Conservation (phyloP, 163 green algal species). For the Trebouxia gelatinosa region DNA sequence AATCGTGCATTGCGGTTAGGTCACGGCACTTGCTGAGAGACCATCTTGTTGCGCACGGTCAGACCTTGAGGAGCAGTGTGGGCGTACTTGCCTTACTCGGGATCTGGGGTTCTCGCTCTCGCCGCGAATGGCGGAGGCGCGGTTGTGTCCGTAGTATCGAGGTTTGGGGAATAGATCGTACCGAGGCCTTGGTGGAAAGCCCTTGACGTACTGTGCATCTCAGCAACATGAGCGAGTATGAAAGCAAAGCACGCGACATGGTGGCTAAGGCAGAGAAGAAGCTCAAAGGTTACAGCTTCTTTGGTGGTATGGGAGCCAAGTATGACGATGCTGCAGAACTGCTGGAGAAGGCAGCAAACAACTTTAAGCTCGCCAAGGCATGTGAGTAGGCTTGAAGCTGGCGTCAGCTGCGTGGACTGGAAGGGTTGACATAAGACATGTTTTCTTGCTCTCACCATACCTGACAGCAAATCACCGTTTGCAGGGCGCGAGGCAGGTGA, state of each 20-base stretch:
- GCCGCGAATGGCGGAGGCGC: neutral
- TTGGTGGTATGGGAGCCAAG: conserved; percentile 71
- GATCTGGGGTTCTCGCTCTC: neutral
- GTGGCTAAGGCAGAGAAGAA: conserved; percentile 75
- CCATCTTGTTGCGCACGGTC: too few relatives aligned
- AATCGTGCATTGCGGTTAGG: too few relatives aligned
- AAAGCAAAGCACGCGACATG: conserved; percentile 39
- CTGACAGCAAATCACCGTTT: too few relatives aligned
- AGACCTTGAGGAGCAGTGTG: neutral
- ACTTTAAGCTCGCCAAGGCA: conserved; percentile 90
- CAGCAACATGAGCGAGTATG: conserved; percentile 32
- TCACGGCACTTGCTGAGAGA: too few relatives aligned
- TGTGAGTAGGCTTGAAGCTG: too few relatives aligned
- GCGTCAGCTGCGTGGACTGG: too few relatives aligned
- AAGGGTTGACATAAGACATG: too few relatives aligned
- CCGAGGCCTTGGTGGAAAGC: neutral
- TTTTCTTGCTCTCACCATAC: too few relatives aligned
- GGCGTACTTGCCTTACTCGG: neutral
- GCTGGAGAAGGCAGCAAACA: conserved; percentile 85
- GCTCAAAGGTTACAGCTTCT: conserved; percentile 65
- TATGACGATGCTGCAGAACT: conserved; percentile 91
- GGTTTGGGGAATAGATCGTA: neutral
- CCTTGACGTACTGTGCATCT: neutral
- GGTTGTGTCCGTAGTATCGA: neutral
- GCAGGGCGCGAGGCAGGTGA: conserved; percentile 74